Evolutionary conservation across 495 filamentous ascomycete species (phyloP).

Genomic region (Apiosordaria backusii): DNA sequence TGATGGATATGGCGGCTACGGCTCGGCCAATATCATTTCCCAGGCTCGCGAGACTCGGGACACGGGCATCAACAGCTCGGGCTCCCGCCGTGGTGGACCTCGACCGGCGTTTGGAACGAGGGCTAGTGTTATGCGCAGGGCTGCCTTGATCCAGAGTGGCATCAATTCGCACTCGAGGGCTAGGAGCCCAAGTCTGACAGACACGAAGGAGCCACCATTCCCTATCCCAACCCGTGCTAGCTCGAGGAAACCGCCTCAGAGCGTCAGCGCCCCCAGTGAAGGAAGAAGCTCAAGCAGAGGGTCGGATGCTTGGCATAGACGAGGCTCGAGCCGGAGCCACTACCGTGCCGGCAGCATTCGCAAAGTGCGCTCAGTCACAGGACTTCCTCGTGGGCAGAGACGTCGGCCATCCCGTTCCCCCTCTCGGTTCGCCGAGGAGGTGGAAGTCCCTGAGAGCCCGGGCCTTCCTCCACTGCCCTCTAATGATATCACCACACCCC

Average conservation of each 20-base stretch:
- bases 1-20: constrained; percentile 35
- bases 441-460: constrained; percentile 66
- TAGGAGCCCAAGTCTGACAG: constrained; percentile 72
- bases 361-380: constrained; percentile 77
- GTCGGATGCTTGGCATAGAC: constrained; percentile 39
- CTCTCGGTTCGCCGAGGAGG: constrained; percentile 60
- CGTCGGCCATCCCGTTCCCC: constrained; percentile 60
- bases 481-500: constrained; percentile 66
- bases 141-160: constrained; percentile 75
- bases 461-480: constrained; percentile 66
- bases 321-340: constrained; percentile 39
- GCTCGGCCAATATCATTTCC: constrained; percentile 21
- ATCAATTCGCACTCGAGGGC: constrained; percentile 68
- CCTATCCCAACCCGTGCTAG: constrained; percentile 87
- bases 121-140: constrained; percentile 48
- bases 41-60: constrained; percentile 32
- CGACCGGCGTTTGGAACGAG: constrained; percentile 32
- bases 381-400: constrained; percentile 53
- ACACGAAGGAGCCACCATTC: constrained; percentile 67
- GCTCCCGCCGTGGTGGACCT: constrained; percentile 33
- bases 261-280: constrained; percentile 64
- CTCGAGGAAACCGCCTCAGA: constrained; percentile 70
- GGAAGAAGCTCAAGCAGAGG: constrained; percentile 70
- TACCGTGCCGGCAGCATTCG: constrained; percentile 60
- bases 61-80: constrained; percentile 25